Evolutionary conservation across 1,284 basidiomycete species (phyloP).

Genomic region (Boletus mariae): DNA sequence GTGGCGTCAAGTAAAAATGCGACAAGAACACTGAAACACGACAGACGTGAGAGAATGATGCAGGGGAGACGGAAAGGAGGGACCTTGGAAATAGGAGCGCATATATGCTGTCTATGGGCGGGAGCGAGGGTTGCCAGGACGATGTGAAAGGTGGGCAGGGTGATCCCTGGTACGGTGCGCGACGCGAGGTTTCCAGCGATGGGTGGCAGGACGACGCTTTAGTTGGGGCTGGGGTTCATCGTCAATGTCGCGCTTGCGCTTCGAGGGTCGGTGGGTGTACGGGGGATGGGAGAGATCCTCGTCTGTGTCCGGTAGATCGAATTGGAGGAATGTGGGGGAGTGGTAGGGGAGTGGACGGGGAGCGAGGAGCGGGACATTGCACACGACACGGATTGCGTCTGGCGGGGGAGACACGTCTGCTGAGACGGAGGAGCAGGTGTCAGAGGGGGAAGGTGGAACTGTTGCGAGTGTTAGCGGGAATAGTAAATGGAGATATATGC

Average conservation of each 20-base stretch:
- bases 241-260: conserved; percentile 46
- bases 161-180: conserved; percentile 9
- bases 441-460: conserved; percentile 44
- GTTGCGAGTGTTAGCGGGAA: conserved; percentile 4
- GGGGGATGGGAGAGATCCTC: conserved; percentile 68
- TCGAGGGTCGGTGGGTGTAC: conserved; percentile 49
- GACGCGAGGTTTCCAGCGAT: conserved; percentile 22
- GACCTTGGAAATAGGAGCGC: conserved; percentile 12
- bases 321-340: conserved; percentile 64
- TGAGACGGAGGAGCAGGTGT: conserved; percentile 31
- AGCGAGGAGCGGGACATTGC: conserved; percentile 61
- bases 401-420: conserved; percentile 18
- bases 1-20: conserved; percentile 7
- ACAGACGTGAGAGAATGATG: conserved; percentile 19
- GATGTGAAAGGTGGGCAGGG: conserved; percentile 6
- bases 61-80: background rate
- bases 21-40: conserved; percentile 12
- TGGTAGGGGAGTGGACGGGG: conserved; percentile 66
- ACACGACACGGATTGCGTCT: conserved; percentile 45
- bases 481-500: background rate
- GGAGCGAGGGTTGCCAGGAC: conserved; percentile 19
- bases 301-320: conserved; percentile 63
- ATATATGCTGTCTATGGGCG: conserved; percentile 14
- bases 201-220: conserved; percentile 23
- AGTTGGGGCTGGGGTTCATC: conserved; percentile 21